These are phyloP conservation scores for Alternaria brassicicola DNA, from an alignment of 2,329 filamentous ascomycete species.

Conservation along the genomic window DNA sequence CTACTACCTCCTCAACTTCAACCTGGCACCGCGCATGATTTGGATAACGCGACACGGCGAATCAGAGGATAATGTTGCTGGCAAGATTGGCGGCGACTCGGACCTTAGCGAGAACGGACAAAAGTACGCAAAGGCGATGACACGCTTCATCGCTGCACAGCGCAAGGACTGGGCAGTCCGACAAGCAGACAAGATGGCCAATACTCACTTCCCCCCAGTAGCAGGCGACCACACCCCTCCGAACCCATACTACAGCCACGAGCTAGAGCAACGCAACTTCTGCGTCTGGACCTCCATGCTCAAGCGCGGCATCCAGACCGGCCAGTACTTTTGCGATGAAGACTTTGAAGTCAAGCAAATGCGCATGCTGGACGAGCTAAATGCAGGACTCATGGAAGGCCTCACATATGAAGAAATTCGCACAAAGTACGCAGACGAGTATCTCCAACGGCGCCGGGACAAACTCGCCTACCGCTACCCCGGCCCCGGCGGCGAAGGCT, in stretches of 20 bases:
- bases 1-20: constrained; percentile 96
- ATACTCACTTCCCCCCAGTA: constrained; percentile 84
- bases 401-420: constrained; percentile 93
- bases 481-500: constrained; percentile 92
- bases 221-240: constrained; percentile 93
- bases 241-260: constrained; percentile 75
- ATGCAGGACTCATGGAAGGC: constrained; percentile 90
- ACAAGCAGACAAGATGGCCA: constrained; percentile 77
- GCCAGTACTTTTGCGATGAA: constrained; percentile 90
- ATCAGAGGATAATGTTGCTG: constrained; percentile 82
- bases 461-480: constrained; percentile 98
- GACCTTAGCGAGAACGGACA: constrained; percentile 80
- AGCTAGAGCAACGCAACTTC: constrained; percentile 75
- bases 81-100: constrained; percentile 91
- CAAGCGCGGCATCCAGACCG: constrained; percentile 84
- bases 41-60: constrained; percentile 98
- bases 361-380: constrained; percentile 97
- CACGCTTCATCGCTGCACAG: constrained; percentile 82
- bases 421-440: constrained; percentile 79
- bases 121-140: constrained; percentile 77
- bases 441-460: constrained; percentile 75
- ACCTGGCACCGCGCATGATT: constrained; percentile 91
- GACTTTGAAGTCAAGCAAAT: constrained; percentile 94
- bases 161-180: constrained; percentile 81
- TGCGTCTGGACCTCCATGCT: constrained; percentile 99